Evolutionary conservation across 768 basidiomycete genomes (phyloP).

Genomic region (Dictyophora rubrovolvata): DNA sequence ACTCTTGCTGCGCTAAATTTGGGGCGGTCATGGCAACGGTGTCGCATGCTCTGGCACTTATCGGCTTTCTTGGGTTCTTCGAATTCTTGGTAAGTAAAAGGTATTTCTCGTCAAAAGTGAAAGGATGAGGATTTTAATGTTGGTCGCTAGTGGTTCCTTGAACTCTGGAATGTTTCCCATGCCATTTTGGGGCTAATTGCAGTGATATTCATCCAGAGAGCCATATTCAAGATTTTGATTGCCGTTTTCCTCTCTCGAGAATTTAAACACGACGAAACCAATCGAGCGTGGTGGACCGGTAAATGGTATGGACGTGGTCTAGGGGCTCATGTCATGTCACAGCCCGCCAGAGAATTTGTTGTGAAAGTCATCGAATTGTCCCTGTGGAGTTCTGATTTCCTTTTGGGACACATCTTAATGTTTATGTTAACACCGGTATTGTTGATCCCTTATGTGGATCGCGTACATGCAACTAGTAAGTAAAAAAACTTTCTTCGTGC

Average conservation of each 20-base stretch:
- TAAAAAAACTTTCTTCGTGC: slow-evolving; percentile 11
- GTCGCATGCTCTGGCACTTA: slow-evolving; percentile 69
- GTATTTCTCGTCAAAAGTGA: background rate
- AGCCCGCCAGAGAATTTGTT: slow-evolving; percentile 92
- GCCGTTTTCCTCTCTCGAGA: slow-evolving; percentile 91
- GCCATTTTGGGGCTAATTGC: slow-evolving; percentile 90
- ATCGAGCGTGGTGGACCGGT: slow-evolving; percentile 98
- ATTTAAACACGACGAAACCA: slow-evolving; percentile 99
- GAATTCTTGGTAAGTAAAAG: slow-evolving; percentile 73
- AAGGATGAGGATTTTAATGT: background rate
- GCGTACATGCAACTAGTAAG: slow-evolving; percentile 83
- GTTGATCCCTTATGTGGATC: slow-evolving; percentile 85
- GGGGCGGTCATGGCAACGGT: slow-evolving; percentile 88
- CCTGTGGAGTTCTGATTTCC: slow-evolving; percentile 89
- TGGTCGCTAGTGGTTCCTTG: slow-evolving; percentile 79
- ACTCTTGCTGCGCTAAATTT: slow-evolving; percentile 76
- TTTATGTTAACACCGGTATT: slow-evolving; percentile 87
- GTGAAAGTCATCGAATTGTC: slow-evolving; percentile 98
- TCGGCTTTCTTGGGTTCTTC: slow-evolving; percentile 90
- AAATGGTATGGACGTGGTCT: slow-evolving; percentile 94
- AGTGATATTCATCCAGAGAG: slow-evolving; percentile 85
- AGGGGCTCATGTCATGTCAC: slow-evolving; percentile 87
- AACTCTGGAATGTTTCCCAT: slow-evolving; percentile 84
- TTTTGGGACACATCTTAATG: slow-evolving; percentile 77
- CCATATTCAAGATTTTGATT: slow-evolving; percentile 88